Percentiles rank a stretch among this genome's conserved stretches.
Conservation (phyloP, 257 asterid species). For the Fraxinus quadrangulata region DNA sequence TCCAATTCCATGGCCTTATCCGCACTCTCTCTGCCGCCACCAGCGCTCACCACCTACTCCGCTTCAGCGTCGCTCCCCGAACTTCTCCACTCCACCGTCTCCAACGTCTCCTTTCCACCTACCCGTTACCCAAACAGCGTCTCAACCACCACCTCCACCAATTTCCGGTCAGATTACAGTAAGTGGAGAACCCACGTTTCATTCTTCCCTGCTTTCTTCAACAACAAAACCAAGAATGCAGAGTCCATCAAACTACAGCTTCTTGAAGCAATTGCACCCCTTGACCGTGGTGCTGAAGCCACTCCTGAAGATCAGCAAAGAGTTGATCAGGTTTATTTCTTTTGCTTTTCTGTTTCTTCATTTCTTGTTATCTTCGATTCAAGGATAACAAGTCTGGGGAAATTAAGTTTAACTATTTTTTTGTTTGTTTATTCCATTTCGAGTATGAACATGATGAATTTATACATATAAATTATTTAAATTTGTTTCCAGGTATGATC, state of each 20-base stretch:
- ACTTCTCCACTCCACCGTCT: slow-evolving; percentile 24
- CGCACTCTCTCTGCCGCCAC: slow-evolving; percentile 43
- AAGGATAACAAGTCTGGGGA: background rate
- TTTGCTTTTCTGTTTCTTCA: background rate
- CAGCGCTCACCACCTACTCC: slow-evolving; percentile 23
- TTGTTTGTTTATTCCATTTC: too few relatives aligned
- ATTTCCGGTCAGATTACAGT: slow-evolving; percentile 8
- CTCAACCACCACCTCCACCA: slow-evolving; percentile 2
- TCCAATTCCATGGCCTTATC: slow-evolving; percentile 63
- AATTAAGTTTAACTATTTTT: background rate
- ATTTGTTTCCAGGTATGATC: too few relatives aligned
- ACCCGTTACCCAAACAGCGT: slow-evolving; percentile 19
- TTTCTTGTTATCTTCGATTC: background rate
- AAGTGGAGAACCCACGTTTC: slow-evolving; percentile 73
- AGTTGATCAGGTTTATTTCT: slow-evolving; percentile 51
- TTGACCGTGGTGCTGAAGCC: slow-evolving; percentile 94
- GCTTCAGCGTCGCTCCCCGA: slow-evolving; percentile 29
- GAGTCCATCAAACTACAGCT: slow-evolving; percentile 71
- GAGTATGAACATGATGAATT: background rate
- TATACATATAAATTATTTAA: too few relatives aligned
- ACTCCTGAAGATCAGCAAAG: slow-evolving; percentile 69
- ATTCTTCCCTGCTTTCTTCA: slow-evolving; percentile 63
- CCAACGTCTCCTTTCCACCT: slow-evolving; percentile 24
- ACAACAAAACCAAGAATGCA: slow-evolving; percentile 47
- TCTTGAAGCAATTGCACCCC: slow-evolving; percentile 76